Evolutionary conservation across 163 green algal species (phyloP).

Genomic region (Prototheca wickerhamii): DNA sequence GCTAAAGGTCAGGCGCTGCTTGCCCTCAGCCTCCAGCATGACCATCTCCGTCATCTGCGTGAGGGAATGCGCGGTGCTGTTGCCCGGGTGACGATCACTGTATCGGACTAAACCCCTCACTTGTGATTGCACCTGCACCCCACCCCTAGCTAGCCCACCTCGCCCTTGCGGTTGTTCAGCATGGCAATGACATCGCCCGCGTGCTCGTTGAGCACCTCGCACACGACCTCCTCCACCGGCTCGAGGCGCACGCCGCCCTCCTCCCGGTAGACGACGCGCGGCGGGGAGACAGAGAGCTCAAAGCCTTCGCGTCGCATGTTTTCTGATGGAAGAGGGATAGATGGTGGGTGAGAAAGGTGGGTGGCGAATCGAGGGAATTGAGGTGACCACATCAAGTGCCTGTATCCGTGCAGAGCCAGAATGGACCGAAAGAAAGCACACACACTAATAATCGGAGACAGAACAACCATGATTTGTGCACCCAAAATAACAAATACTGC

Average conservation of each 20-base stretch:
- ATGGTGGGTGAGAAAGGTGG: not conserved
- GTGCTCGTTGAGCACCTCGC: slow-evolving; percentile 63
- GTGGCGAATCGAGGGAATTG: too few relatives aligned
- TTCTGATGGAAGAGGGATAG: slow-evolving; percentile 37
- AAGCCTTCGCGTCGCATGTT: slow-evolving; percentile 75
- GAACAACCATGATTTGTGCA: too few relatives aligned
- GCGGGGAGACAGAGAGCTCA: slow-evolving; percentile 69
- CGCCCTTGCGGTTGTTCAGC: slow-evolving; percentile 43
- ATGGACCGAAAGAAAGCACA: not conserved
- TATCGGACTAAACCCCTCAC: not conserved
- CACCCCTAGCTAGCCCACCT: slow-evolving; percentile 22
- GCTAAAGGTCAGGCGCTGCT: slow-evolving; percentile 69
- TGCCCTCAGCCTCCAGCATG: slow-evolving; percentile 29
- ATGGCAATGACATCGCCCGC: slow-evolving; percentile 67
- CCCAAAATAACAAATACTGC: too few relatives aligned
- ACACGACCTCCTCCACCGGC: slow-evolving; percentile 77
- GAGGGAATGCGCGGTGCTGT: too few relatives aligned
- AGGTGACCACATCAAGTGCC: too few relatives aligned
- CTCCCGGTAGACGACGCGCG: slow-evolving; percentile 45
- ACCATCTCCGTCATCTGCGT: slow-evolving; percentile 61
- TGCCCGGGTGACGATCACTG: too few relatives aligned
- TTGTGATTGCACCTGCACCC: too few relatives aligned
- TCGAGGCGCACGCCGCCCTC: slow-evolving; percentile 53
- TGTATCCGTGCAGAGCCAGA: not conserved
- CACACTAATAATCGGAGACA: not conserved